Base-by-base conservation (phyloP, 2,329 filamentous ascomycete species). In the Penicillium sp. region DNA sequence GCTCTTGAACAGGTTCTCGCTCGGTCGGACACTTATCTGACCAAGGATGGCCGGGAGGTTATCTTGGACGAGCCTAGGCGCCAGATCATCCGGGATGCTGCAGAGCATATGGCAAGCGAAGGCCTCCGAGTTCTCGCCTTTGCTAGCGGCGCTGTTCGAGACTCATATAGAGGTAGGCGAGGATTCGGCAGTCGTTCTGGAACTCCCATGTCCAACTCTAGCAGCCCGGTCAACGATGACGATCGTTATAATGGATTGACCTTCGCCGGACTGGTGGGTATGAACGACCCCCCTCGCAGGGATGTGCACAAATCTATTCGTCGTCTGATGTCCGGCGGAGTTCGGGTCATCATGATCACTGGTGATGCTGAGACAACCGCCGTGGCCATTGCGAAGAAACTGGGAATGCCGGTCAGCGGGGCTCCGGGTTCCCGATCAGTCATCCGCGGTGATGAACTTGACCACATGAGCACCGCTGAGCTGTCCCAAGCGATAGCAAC, bases 331-430 rank as follows among this genome's bases (percentile, higher is more conserved):
- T 84, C 89, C 42, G 93, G 93, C 46, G 92, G 92, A 33, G 93
- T 98, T 55, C 93, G 90, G 69, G 89, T 98, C 42, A 95, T 98
- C 61, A 98, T 98, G 93, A 97, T 98, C 59, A 98, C 93, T 8
- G 93, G 93, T 50, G 93, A 98, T 69, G 89, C 93, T 13, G 90
- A 97, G 68, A 89, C 89, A 1, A 98, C 93, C 2, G 93, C 93
- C 2, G 78, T 96, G 40, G 93, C 93, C 0, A 97, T 98, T 66
- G 93, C 89, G 27, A 89, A 82, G 70, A 92, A 95, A 65, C 79
- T 98, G n/a, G 93, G 93, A 35, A 98, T 98, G 89, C 83, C 85
- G 2, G 82, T 97, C 49, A 74, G 80, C 78, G 46, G 75, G 75
- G 56, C 80, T 72, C 53, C 79, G 71, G 53, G 78, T 78, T 63